phyloP scores from a whole-genome alignment of 306 rosid genomes.

The Astragalus glycyphyllos region DNA sequence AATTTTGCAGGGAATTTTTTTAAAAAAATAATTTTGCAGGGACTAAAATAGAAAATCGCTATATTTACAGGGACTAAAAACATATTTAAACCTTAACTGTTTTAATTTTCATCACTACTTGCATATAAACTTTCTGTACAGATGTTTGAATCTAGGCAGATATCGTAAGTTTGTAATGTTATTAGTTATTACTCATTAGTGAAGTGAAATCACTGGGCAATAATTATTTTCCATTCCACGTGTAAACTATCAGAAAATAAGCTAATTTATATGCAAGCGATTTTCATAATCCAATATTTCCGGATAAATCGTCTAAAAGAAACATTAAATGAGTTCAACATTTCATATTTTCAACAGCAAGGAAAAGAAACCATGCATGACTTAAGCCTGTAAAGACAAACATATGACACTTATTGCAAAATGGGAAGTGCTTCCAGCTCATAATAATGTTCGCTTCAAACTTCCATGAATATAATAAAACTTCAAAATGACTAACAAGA shows the following conservation, averaged over 20 bases:
- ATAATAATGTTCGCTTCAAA: constrained; percentile 46
- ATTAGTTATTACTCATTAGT: background rate
- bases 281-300: constrained; percentile 24
- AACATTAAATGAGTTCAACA: constrained; percentile 34
- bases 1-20: too few species aligned
- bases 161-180: background rate
- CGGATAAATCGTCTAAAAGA: background rate
- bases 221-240: constrained; percentile 6
- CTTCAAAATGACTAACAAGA: constrained; percentile 42
- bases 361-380: constrained; percentile 46
- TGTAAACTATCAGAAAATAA: constrained; percentile 10
- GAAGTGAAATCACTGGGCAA: constrained; percentile 4
- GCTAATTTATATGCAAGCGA: background rate
- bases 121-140: background rate
- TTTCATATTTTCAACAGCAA: constrained; percentile 31
- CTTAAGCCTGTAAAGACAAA: constrained; percentile 33
- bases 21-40: too few species aligned
- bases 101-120: background rate
- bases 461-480: constrained; percentile 44
- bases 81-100: background rate
- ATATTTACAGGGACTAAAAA: too few species aligned
- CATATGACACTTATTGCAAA: constrained; percentile 62
- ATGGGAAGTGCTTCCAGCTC: constrained; percentile 55
- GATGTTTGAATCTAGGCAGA: background rate
- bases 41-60: too few species aligned